Percentiles rank a stretch among this genome's conserved stretches.
Conservation (phyloP, 2,329 filamentous ascomycete genomes). For the Xylaria sp. region DNA sequence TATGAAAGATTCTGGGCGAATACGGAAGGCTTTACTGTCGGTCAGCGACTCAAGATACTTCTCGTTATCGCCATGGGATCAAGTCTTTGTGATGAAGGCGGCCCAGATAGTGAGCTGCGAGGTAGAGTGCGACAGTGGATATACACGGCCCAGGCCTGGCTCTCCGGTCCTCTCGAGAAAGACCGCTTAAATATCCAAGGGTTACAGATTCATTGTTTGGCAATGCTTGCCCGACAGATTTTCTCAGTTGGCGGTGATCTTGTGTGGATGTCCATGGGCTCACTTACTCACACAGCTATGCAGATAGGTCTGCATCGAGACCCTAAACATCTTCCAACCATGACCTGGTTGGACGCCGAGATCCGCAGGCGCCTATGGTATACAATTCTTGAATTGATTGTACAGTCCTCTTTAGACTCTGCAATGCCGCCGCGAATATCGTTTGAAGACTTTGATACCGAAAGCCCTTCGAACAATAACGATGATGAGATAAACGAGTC, state of each 20-base stretch:
- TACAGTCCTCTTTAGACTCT: conserved; percentile 53
- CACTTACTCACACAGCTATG: conserved; percentile 55
- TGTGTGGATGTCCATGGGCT: conserved; percentile 55
- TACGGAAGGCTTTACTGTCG: conserved; percentile 40
- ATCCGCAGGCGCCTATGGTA: conserved; percentile 56
- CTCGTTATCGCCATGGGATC: conserved; percentile 56
- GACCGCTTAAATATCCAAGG: conserved; percentile 49
- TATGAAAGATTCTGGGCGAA: conserved; percentile 59
- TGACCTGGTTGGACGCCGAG: conserved; percentile 52
- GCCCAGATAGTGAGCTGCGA: conserved; percentile 42
- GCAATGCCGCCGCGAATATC: conserved; percentile 54
- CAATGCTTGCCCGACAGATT: conserved; percentile 53
- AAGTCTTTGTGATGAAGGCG: conserved; percentile 45
- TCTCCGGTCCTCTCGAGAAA: conserved; percentile 54
- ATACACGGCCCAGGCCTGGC: conserved; percentile 54
- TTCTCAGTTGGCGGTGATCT: conserved; percentile 55
- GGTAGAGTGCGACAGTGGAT: conserved; percentile 52
- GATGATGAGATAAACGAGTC: conserved; percentile 46
- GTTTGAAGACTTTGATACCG: conserved; percentile 54
- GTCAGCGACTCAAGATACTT: conserved; percentile 50
- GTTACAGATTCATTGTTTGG: conserved; percentile 54
- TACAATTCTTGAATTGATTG: conserved; percentile 54
- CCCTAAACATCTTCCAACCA: conserved; percentile 51
- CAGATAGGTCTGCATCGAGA: conserved; percentile 58
- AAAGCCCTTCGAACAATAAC: conserved; percentile 51